Base-by-base conservation (phyloP, 2,329 filamentous ascomycete genomes). In the Rosellinia necatrix region DNA sequence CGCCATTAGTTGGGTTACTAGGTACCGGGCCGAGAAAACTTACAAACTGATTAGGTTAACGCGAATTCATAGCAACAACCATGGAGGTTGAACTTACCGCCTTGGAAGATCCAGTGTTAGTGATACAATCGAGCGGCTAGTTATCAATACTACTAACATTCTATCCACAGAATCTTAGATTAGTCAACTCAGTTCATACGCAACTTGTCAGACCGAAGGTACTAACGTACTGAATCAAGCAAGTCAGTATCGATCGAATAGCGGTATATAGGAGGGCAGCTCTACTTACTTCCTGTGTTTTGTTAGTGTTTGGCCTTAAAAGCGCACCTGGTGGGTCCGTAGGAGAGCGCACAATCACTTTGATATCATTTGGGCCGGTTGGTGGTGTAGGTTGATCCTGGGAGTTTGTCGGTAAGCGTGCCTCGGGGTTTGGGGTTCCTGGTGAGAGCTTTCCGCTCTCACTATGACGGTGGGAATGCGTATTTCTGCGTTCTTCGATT, bases 21-120 rank as follows among this genome's bases (percentile, higher is more conserved):
- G 10, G 25, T 9, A 13, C 22, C 13, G 10, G 42, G 29, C 9
- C 17, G 3, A 32, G 19, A 17, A 32, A 17, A 32, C 42, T 46
- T 46, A 46, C 42, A 32, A 46, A 46, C 42, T 46, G n/a, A 32
- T 27, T 13, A 42, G 27, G 24, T 42, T 42, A 42, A 42, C 12
- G 15, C 21, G 6, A n/a, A 35, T 35, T 35, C 32, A 13, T 40
- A 7, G 19, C 19, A 22, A 40, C 9, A 40, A 10, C n/a, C 19
- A 13, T 13, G 27, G 42, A 32, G 15, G 10, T 32, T 34, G 15
- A 21, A 46, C 42, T 46, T 32, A 46, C 42, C 19, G 13, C 15
- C 42, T 46, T 46, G 15, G 21, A 32, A 22, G n/a, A 46, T 46
- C 24, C 12, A 10, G 27, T 46, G 27, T 46, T n/a, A 46, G 42